These are phyloP conservation scores for Apiospora hydei DNA, from an alignment of 2,329 filamentous ascomycete species.

Conservation along the genomic window DNA sequence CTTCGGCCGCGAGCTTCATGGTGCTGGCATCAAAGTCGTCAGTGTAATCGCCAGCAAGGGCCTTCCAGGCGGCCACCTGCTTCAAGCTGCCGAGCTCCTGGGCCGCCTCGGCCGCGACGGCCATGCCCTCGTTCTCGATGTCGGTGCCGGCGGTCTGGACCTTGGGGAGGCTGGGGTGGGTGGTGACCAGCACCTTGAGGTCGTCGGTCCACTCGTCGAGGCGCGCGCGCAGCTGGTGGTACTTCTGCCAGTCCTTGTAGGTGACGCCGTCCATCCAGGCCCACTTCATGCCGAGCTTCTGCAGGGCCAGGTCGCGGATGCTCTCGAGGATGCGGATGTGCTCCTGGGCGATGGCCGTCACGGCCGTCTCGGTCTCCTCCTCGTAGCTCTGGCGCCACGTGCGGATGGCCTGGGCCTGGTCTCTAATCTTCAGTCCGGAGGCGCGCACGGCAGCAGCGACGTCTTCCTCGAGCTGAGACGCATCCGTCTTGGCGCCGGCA, in stretches of 20 bases:
- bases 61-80: slow-evolving; percentile 85
- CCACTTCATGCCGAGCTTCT: slow-evolving; percentile 94
- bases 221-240: slow-evolving; percentile 83
- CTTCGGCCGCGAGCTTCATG: slow-evolving; percentile 23
- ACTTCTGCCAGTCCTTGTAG: slow-evolving; percentile 97
- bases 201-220: slow-evolving; percentile 87
- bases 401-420: slow-evolving; percentile 77
- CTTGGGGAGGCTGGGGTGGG: slow-evolving; percentile 73
- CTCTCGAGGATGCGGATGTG: slow-evolving; percentile 84
- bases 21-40: slow-evolving; percentile 73
- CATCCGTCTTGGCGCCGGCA: slow-evolving; percentile 48
- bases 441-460: slow-evolving; percentile 62
- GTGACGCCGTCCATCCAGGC: slow-evolving; percentile 95
- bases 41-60: slow-evolving; percentile 74
- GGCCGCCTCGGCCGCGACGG: slow-evolving; percentile 77
- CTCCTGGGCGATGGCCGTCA: slow-evolving; percentile 76
- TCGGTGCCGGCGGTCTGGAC: slow-evolving; percentile 73
- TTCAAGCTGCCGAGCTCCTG: slow-evolving; percentile 82
- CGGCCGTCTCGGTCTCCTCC: slow-evolving; percentile 69
- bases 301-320: slow-evolving; percentile 83
- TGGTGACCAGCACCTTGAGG: slow-evolving; percentile 77
- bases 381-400: slow-evolving; percentile 79
- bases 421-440: slow-evolving; percentile 77
- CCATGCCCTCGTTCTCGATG: slow-evolving; percentile 82
- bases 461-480: slow-evolving; percentile 47